Conservation (phyloP, 805 yeast genomes). For the Metschnikowia cerradonensis region DNA sequence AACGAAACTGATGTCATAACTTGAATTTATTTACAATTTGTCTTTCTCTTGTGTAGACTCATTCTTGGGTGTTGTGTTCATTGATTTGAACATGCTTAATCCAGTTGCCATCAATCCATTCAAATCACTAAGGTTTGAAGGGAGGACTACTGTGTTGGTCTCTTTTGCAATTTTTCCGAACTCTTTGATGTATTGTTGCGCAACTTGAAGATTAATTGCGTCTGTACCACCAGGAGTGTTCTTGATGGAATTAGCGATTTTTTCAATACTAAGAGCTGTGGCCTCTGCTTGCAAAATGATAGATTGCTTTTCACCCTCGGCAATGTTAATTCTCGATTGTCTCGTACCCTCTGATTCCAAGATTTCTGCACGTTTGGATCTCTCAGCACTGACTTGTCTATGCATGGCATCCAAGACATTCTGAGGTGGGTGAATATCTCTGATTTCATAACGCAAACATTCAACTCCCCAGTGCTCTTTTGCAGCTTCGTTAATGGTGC, state of each 20-base stretch:
- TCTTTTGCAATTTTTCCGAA: slow-evolving; percentile 82
- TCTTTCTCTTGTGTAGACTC: neutral
- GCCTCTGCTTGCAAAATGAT: slow-evolving; percentile 64
- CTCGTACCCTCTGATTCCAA: slow-evolving; percentile 72
- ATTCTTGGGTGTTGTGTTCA: slow-evolving; percentile 22
- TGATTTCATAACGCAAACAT: slow-evolving; percentile 79
- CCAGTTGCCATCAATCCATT: slow-evolving; percentile 75
- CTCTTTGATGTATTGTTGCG: slow-evolving; percentile 79
- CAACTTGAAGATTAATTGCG: slow-evolving; percentile 75
- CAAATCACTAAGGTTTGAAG: slow-evolving; percentile 70
- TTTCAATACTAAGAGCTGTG: slow-evolving; percentile 64
- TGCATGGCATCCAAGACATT: slow-evolving; percentile 89
- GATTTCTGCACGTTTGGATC: slow-evolving; percentile 66
- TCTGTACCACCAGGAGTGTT: slow-evolving; percentile 67
- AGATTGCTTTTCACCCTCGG: slow-evolving; percentile 73
- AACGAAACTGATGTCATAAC: slow-evolving; percentile 2
- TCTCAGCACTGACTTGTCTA: slow-evolving; percentile 85
- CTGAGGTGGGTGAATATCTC: slow-evolving; percentile 84
- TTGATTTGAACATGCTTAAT: slow-evolving; percentile 61
- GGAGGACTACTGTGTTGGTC: slow-evolving; percentile 71
- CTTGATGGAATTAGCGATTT: slow-evolving; percentile 62
- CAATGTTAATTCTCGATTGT: slow-evolving; percentile 58
- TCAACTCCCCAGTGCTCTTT: slow-evolving; percentile 75
- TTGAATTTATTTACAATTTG: slow-evolving; percentile 5
- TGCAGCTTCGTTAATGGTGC: slow-evolving; percentile 82